Conservation (phyloP, 495 filamentous ascomycete species). For the Echria macrotheca region DNA sequence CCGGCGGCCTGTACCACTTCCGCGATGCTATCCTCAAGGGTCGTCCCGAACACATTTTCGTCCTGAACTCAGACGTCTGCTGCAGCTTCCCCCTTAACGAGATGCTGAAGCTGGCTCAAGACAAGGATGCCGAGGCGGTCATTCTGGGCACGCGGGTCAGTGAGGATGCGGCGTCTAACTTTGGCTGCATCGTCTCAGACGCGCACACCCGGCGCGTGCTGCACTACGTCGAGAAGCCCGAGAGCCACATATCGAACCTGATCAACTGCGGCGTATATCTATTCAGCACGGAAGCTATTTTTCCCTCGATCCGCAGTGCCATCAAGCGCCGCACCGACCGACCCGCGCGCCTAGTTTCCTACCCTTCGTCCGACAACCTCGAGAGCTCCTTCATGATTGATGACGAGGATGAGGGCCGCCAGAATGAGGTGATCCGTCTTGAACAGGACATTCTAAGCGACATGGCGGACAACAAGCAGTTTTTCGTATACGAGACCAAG, state of each 20-base stretch:
- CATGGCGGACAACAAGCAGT: slow-evolving; percentile 94
- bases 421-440: slow-evolving; percentile 85
- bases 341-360: slow-evolving; percentile 77
- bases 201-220: slow-evolving; percentile 91
- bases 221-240: slow-evolving; percentile 99
- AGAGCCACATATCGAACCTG: slow-evolving; percentile 95
- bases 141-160: slow-evolving; percentile 90
- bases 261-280: slow-evolving; percentile 99
- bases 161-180: slow-evolving; percentile 91
- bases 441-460: slow-evolving; percentile 98
- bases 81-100: slow-evolving; percentile 96
- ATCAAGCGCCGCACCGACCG: slow-evolving; percentile 95
- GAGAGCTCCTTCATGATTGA: slow-evolving; percentile 73
- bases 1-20: slow-evolving; percentile 98
- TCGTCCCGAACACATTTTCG: slow-evolving; percentile 88
- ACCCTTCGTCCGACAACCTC: slow-evolving; percentile 92
- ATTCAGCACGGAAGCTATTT: slow-evolving; percentile 90
- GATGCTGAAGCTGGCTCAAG: slow-evolving; percentile 90
- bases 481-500: slow-evolving; percentile 97
- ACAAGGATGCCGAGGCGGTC: slow-evolving; percentile 94
- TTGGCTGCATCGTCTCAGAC: slow-evolving; percentile 96
- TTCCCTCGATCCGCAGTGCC: slow-evolving; percentile 89
- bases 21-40: slow-evolving; percentile 98
- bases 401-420: slow-evolving; percentile 67
- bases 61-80: slow-evolving; percentile 98